A percentile compares a stretch with the other conserved stretches of the same genome.
Evolutionary conservation across 2,329 filamentous ascomycete genomes (phyloP).

Genomic region (Scedosporium dehoogii): DNA sequence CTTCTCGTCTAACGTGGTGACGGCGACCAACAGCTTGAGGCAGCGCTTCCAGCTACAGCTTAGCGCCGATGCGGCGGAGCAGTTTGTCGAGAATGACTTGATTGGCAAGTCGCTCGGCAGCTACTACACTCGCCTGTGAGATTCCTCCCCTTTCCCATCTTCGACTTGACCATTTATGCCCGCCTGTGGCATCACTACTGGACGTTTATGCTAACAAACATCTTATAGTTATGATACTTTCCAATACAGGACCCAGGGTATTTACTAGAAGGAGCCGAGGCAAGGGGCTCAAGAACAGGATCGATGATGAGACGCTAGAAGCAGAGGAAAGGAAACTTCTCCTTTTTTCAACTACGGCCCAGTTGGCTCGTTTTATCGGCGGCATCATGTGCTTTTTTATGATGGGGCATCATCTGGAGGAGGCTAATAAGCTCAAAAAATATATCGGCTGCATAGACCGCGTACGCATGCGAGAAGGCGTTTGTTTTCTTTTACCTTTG

Average conservation of each 20-base stretch:
- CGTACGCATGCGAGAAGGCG: too few relatives aligned
- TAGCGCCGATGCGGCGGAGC: conserved; percentile 71
- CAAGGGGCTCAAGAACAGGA: too few relatives aligned
- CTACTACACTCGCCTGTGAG: conserved; percentile 78
- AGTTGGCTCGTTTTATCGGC: too few relatives aligned
- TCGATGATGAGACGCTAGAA: too few relatives aligned
- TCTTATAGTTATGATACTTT: conserved; percentile 65
- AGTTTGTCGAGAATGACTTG: conserved; percentile 70
- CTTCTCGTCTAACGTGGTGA: conserved; percentile 63
- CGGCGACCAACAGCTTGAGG: conserved; percentile 58
- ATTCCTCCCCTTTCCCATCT: neutral
- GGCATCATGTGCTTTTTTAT: too few relatives aligned
- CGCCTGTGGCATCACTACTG: neutral
- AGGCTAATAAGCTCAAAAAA: too few relatives aligned
- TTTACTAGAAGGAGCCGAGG: conserved; percentile 44
- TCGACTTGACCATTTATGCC: conserved; percentile 10
- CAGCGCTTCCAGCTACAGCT: conserved; percentile 75
- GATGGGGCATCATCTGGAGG: too few relatives aligned
- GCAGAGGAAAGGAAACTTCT: too few relatives aligned
- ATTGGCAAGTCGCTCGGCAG: conserved; percentile 74
- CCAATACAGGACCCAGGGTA: conserved; percentile 80
- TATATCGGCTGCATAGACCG: too few relatives aligned
- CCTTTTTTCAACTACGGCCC: too few relatives aligned
- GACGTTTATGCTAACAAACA: conserved; percentile 57
- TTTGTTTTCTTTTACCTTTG: neutral